Evolutionary conservation across 345 rosid genomes (phyloP), one percentile per base, ranked within the genome.

Genomic region (Lagerstroemia speciosa): DNA sequence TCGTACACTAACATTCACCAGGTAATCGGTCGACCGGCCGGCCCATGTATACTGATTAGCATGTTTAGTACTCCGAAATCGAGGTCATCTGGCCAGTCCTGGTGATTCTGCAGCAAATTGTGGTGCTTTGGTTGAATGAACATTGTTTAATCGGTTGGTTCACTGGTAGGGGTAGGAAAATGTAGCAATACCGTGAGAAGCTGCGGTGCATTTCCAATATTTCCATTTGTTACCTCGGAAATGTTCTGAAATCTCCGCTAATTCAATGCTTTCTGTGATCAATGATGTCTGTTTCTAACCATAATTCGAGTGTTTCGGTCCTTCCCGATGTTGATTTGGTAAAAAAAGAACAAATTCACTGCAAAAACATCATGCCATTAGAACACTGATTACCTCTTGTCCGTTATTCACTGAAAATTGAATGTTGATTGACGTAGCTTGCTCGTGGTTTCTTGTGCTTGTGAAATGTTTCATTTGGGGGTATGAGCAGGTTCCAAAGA

Each of bases 1-100:
- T 78, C 79, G 20, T 94, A 91, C 84, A 33, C 87, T 16, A 94
- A 89, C 69, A 82, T 87, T 74, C 95, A 79, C 69, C 95, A 91
- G 90, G 97, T 88, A 74, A 57, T 19, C 19, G 14, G 24, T 8
- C 33, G 38, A 37, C 31, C 43, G 30, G 26, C 14, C 41, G 45
- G 20, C 9, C 27, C 31, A 9, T 16, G n/a, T n/a, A 10, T 20
- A 3, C 60, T 52, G 9, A 52, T 52, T 22, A 24, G 27, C 58
- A 19, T n/a, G 58, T 8, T 27, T 4, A 3, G 6, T 53, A n/a
- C n/a, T 22, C 58, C 3, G 58, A 52, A n/a, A 22, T 52, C 8
- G 29, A 52, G 58, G 10, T 24, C 6, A 9, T n/a, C 58, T 22
- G 29, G n/a, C 29, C 2, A 12, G 3, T 52, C 5, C 8, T 5